Percentiles rank a stretch among this genome's conserved stretches.
Conservation (phyloP, 2,329 filamentous ascomycete species). For the Fusarium staphyleae region DNA sequence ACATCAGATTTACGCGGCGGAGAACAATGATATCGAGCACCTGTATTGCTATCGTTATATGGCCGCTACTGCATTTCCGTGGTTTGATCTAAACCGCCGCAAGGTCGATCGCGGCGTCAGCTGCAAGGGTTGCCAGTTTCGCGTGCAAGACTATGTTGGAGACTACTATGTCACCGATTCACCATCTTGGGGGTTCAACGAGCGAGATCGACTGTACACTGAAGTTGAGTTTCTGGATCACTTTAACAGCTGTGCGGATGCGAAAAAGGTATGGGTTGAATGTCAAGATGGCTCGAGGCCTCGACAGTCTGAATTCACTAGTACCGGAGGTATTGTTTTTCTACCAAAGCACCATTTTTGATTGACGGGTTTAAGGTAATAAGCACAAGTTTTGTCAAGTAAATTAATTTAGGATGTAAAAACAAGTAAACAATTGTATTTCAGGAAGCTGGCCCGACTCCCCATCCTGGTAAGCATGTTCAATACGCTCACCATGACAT, state of each 20-base stretch:
- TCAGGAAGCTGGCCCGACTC: no score
- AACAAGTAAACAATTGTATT: no score
- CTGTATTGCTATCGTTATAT: slow-evolving; percentile 19
- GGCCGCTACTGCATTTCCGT: slow-evolving; percentile 7
- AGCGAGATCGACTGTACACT: slow-evolving; percentile 11
- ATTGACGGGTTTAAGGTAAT: neutral
- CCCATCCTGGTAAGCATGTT: no score
- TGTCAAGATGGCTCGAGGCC: neutral
- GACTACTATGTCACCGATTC: neutral
- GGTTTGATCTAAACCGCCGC: neutral
- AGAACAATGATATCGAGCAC: no score
- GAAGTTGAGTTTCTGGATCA: slow-evolving; percentile 9
- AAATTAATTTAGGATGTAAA: no score
- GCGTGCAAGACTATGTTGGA: neutral
- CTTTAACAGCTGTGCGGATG: slow-evolving; percentile 2
- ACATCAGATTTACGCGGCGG: neutral
- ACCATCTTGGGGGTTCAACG: slow-evolving; percentile 15
- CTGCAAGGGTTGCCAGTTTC: slow-evolving; percentile 25
- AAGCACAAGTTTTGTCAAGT: no score
- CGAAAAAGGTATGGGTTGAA: slow-evolving; percentile 4
- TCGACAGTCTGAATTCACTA: slow-evolving; percentile 1
- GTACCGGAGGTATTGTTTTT: neutral
- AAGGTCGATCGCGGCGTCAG: slow-evolving; percentile 3
- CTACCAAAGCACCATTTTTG: neutral
- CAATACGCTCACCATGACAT: no score